These are phyloP conservation scores for Golubevia sp. DNA, from an alignment of 1,284 basidiomycete genomes.

Conservation along the genomic window DNA sequence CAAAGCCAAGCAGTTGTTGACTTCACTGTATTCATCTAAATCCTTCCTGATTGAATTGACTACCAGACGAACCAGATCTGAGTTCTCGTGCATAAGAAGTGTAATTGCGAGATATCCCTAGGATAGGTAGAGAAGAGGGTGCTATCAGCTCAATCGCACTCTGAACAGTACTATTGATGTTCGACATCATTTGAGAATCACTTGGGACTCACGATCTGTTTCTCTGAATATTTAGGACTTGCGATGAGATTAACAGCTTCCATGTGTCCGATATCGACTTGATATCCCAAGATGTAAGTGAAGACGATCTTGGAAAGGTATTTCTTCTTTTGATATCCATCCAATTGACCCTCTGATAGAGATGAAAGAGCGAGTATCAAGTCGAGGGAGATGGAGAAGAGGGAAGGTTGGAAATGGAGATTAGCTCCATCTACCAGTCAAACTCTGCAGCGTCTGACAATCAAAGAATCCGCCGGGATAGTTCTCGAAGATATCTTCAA, in stretches of 20 bases:
- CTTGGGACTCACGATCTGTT: slow-evolving; percentile 43
- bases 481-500: too few species aligned
- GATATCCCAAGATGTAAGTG: slow-evolving; percentile 57
- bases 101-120: slow-evolving; percentile 58
- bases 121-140: background rate
- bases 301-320: slow-evolving; percentile 59
- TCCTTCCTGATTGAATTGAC: slow-evolving; percentile 55
- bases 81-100: slow-evolving; percentile 49
- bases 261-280: slow-evolving; percentile 55
- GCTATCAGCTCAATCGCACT: background rate
- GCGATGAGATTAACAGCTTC: slow-evolving; percentile 54
- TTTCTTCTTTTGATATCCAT: slow-evolving; percentile 59
- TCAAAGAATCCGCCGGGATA: too few species aligned
- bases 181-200: background rate
- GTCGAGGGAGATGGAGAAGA: background rate
- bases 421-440: too few species aligned
- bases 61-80: slow-evolving; percentile 44
- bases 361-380: too few species aligned
- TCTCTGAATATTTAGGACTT: slow-evolving; percentile 55
- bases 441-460: too few species aligned
- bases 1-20: slow-evolving; percentile 56
- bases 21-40: slow-evolving; percentile 52
- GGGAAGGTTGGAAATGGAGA: background rate
- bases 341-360: slow-evolving; percentile 34
- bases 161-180: background rate